Percentiles rank a stretch among this genome's conserved stretches.
Evolutionary conservation across 768 basidiomycete genomes (phyloP).

Genomic region (Psilocybe cyanescens): DNA sequence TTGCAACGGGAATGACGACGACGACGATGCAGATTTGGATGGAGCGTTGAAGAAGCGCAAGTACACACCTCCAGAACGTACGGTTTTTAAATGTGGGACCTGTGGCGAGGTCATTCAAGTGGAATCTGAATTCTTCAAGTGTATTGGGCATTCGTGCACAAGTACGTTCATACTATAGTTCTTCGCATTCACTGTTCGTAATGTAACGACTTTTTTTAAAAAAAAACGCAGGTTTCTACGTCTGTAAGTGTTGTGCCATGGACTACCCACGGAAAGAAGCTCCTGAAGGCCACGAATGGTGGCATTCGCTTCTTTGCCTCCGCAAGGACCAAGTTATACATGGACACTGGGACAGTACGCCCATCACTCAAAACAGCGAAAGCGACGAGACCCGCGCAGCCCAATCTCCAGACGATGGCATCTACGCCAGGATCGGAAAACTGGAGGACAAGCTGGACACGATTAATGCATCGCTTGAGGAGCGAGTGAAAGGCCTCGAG

Average conservation of each 20-base stretch:
- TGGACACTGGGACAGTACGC: background rate
- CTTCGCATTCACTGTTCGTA: too few species aligned
- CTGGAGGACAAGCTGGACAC: background rate
- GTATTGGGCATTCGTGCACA: slow-evolving; percentile 4
- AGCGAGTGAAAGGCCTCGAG: background rate
- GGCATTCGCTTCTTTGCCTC: slow-evolving; percentile 3
- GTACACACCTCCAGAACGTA: background rate
- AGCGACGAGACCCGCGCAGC: background rate
- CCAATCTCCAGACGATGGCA: background rate
- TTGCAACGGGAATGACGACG: background rate
- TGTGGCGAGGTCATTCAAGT: background rate
- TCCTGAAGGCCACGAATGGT: slow-evolving; percentile 3
- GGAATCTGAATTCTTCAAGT: background rate
- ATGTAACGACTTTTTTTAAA: too few species aligned
- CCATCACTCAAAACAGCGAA: background rate
- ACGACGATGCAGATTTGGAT: background rate
- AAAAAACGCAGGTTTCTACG: background rate
- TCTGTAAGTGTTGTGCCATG: background rate
- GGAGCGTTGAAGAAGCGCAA: background rate
- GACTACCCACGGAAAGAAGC: background rate
- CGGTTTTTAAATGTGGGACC: background rate
- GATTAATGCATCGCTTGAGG: background rate
- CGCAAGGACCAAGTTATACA: background rate
- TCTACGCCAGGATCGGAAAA: background rate
- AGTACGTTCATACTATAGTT: background rate